phyloP scores from a whole-genome alignment of 2,329 filamentous ascomycete genomes.

The Drechmeria coniospora region DNA sequence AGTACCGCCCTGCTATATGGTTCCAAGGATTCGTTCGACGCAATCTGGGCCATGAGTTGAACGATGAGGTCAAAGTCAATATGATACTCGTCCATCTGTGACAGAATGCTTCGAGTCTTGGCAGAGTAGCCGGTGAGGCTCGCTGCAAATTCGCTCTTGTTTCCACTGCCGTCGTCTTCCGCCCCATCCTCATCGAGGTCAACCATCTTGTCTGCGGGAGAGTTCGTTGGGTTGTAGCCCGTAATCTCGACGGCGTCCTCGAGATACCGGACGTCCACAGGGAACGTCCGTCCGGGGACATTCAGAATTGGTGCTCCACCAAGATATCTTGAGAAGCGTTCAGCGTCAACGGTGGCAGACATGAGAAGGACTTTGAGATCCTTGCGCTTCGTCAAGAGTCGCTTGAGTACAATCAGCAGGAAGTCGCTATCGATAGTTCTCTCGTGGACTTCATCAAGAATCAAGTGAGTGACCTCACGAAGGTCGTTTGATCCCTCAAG shows the following conservation, averaged over 20 bases:
- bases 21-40: slow-evolving; percentile 47
- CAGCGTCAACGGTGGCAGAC: slow-evolving; percentile 92
- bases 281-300: slow-evolving; percentile 86
- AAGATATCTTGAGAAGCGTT: slow-evolving; percentile 80
- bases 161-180: slow-evolving; percentile 34
- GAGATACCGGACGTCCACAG: slow-evolving; percentile 73
- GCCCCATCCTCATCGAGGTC: slow-evolving; percentile 47
- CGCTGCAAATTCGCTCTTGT: slow-evolving; percentile 43
- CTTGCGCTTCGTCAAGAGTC: slow-evolving; percentile 58
- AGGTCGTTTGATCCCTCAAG: slow-evolving; percentile 78
- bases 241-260: slow-evolving; percentile 89
- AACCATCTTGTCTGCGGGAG: slow-evolving; percentile 34
- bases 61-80: slow-evolving; percentile 82
- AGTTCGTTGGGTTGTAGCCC: slow-evolving; percentile 43
- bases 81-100: slow-evolving; percentile 74
- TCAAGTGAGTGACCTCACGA: slow-evolving; percentile 77
- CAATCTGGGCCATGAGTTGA: slow-evolving; percentile 62
- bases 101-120: slow-evolving; percentile 58
- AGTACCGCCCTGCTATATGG: slow-evolving; percentile 78
- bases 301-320: slow-evolving; percentile 73
- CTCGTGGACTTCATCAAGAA: slow-evolving; percentile 97
- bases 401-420: slow-evolving; percentile 77
- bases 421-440: slow-evolving; percentile 95
- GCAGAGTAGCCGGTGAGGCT: slow-evolving; percentile 59
- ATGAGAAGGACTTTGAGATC: slow-evolving; percentile 89